Base-by-base conservation (phyloP, 306 rosid genomes). In the Dryas octopetala region DNA sequence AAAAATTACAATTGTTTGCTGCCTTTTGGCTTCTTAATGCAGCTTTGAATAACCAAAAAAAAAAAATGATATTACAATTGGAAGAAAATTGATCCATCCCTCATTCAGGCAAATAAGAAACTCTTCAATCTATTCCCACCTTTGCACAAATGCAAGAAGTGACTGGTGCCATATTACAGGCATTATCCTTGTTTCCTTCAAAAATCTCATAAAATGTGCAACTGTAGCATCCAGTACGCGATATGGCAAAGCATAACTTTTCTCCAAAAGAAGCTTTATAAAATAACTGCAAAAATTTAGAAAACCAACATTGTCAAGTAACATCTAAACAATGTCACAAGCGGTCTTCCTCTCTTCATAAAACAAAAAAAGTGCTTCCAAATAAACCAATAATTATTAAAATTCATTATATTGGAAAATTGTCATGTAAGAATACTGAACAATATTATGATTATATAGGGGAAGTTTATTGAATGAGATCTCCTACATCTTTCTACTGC, bases 101-200 rank as follows among this genome's bases (percentile, higher is more conserved):
- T 38, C 62, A 63, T 7, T 6, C 2, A 45, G 77, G 73, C 40
- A 63, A 53, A 32, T 5, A 59, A 53, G 63, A 50, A 38, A 62
- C 23, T 13, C 9, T 4, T 15, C 79, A 74, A 32, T 54, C 58
- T 38, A 74, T 51, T 68, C 91, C 74, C 46, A 90, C 98, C 99
- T 92, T 75, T 95, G 97, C 61, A 88, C 88, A 84, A 92, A 95
- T 62, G 97, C 90, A 81, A 95, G 97, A 57, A 95, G 91, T 54
- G 99, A 91, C 62, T 92, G 97, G 80, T 95, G 97, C 99, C 99
- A 92, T 86, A 95, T 95, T 66, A 95, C 99, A 51, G 99, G 99
- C 97, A 92, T 92, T 48, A 83, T 76, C 80, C 93, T 83, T 17
- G 79, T 76, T 47, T 92, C 97, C 68, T 84, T 79, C 19, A 85